Evolutionary conservation across 164 flowering plant genomes (phyloP).

Genomic region (Brasenia schreberi): DNA sequence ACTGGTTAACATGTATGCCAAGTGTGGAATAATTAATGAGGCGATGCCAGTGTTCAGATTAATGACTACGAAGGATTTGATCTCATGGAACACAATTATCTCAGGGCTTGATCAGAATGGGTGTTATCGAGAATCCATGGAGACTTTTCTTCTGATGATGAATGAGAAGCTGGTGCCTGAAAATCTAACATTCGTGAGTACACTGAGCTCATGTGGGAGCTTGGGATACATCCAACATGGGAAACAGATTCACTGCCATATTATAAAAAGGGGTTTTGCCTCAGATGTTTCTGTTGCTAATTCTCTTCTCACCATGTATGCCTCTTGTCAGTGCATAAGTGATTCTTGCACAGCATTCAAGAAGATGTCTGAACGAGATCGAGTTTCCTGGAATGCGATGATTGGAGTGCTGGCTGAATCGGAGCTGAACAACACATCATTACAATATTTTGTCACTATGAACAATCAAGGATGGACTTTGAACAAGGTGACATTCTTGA

Average conservation of each 20-base stretch:
- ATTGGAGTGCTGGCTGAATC: slow-evolving; percentile 55
- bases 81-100: slow-evolving; percentile 84
- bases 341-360: slow-evolving; percentile 48
- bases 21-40: slow-evolving; percentile 44
- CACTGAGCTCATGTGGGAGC: slow-evolving; percentile 79
- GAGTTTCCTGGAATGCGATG: slow-evolving; percentile 77
- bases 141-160: slow-evolving; percentile 37
- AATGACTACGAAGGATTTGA: slow-evolving; percentile 50
- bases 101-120: slow-evolving; percentile 76
- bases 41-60: slow-evolving; percentile 40
- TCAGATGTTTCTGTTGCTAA: slow-evolving; percentile 74
- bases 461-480: slow-evolving; percentile 50
- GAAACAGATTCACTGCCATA: slow-evolving; percentile 54
- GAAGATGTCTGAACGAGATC: slow-evolving; percentile 53
- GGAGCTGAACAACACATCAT: slow-evolving; percentile 32
- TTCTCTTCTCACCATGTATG: slow-evolving; percentile 67
- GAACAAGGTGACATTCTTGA: slow-evolving; percentile 64
- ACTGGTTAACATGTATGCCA: slow-evolving; percentile 75
- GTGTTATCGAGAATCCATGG: slow-evolving; percentile 42
- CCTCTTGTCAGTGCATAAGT: slow-evolving; percentile 35
- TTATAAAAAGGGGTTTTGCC: slow-evolving; percentile 66
- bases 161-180: slow-evolving; percentile 38
- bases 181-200: slow-evolving; percentile 63
- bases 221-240: slow-evolving; percentile 41
- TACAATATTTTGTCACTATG: slow-evolving; percentile 39